phyloP scores from a whole-genome alignment of 352 stramenopile genomes.

The Pythium insidiosum region DNA sequence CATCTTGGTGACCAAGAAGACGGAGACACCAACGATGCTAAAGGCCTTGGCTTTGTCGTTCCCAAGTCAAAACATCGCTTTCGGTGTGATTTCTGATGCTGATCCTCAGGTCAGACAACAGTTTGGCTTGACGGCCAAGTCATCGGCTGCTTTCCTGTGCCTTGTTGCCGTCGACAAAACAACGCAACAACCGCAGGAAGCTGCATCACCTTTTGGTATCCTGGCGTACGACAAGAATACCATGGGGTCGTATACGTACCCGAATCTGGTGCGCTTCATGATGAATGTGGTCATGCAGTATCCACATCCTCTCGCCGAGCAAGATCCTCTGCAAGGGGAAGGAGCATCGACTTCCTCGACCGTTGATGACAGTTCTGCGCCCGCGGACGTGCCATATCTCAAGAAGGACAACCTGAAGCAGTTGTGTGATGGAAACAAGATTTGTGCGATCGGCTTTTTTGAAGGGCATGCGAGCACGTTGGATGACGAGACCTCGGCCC shows the following conservation, averaged over 20 bases:
- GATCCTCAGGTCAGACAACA: conserved; percentile 52
- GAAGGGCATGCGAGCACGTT: conserved; percentile 48
- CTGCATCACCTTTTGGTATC: conserved; percentile 47
- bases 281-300: conserved; percentile 54
- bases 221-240: conserved; percentile 62
- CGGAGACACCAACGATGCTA: conserved; percentile 35
- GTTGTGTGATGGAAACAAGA: conserved; percentile 46
- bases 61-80: conserved; percentile 34
- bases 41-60: conserved; percentile 58
- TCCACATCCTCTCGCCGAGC: conserved; percentile 26
- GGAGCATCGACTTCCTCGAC: background rate
- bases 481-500: conserved; percentile 23
- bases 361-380: conserved; percentile 8
- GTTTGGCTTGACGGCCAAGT: conserved; percentile 34
- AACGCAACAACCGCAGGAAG: conserved; percentile 13
- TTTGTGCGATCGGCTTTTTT: conserved; percentile 77
- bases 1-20: conserved; percentile 55
- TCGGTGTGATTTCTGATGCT: conserved; percentile 47
- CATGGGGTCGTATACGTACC: conserved; percentile 52
- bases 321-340: no score
- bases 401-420: conserved; percentile 38
- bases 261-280: conserved; percentile 62
- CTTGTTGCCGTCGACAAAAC: conserved; percentile 33
- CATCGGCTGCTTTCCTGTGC: conserved; percentile 29
- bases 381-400: conserved; percentile 23